These are phyloP conservation scores for Gracilaria caudata DNA, from an alignment of 23 red algal genomes.

Conservation along the genomic window DNA sequence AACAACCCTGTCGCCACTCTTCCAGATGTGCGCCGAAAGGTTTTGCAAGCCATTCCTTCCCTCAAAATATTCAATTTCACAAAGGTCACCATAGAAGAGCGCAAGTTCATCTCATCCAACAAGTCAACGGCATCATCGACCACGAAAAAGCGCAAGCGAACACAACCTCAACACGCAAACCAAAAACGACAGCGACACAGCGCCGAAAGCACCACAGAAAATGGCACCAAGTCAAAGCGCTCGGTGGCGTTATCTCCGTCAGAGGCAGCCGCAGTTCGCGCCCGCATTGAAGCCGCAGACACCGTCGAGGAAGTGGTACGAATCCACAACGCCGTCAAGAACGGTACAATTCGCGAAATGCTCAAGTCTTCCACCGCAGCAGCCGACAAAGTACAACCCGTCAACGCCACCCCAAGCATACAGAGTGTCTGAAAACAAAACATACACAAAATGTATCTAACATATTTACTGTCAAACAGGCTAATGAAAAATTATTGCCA, in stretches of 20 bases:
- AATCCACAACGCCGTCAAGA: conserved; percentile 35
- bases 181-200: conserved; percentile 5
- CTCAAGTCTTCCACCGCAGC: background rate
- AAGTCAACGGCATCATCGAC: background rate
- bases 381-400: background rate
- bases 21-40: background rate
- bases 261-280: conserved; percentile 26
- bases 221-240: conserved; percentile 12
- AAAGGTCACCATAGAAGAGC: background rate
- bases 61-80: conserved; percentile 45
- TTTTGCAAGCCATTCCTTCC: conserved; percentile 35
- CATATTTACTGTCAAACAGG: background rate
- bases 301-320: conserved; percentile 36
- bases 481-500: background rate
- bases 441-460: background rate
- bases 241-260: background rate
- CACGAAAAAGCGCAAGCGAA: conserved; percentile 10
- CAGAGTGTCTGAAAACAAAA: background rate
- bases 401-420: background rate
- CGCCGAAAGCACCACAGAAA: background rate
- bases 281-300: conserved; percentile 27
- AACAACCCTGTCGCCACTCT: conserved; percentile 60
- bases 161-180: background rate
- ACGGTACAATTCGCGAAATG: conserved; percentile 15
- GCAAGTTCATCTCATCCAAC: background rate